Evolutionary conservation across 2,329 filamentous ascomycete species (phyloP), one percentile per base, ranked within the genome.

Genomic region (Zymoseptoria passerinii): DNA sequence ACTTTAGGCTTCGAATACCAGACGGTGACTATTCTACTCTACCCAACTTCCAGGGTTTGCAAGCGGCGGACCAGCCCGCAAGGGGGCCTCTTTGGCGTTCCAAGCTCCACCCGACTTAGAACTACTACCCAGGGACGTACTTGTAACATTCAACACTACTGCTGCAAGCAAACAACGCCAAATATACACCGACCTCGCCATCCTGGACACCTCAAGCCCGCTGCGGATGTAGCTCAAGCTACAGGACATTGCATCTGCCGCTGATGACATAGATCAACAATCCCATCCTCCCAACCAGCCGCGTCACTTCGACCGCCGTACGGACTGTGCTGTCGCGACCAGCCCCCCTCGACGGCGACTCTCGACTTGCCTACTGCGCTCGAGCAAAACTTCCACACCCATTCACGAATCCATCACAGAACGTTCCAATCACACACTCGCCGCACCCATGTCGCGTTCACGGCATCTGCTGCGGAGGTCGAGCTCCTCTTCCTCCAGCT

Each of bases 401-500:
- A 16, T 44, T 16, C 35, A 44, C 35, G 13, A 44, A n/a, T 18
- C 7, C 49, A 50, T 18, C 49, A 50, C 49, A 9, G 23, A 20
- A 20, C 8, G 8, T 50, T 27, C 50, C 52, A 48, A 55, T 28
- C 48, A 28, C 44, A 50, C 29, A 19, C 35, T 28, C 55, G 44
- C 44, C 23, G 52, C 50, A 52, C 56, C 50, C 35, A 70, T 70
- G 68, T 57, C 66, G 58, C 68, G 66, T 28, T 63, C 65, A 13
- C 65, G 68, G 28, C 61, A 59, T 23, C 58, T 65, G 40, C 66
- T 66, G 61, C 68, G 68, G 61, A 61, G 61, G 59, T 70, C 69
- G 19, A 71, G 70, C 64, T 65, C 55, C 48, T 71, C 70, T 28
- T 68, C 68, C 60, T 78, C 74, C 53, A 81, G 79, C 3, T 89